Evolutionary conservation across 2,329 filamentous ascomycete genomes (phyloP).

Genomic region (Xylariaceae sp.): DNA sequence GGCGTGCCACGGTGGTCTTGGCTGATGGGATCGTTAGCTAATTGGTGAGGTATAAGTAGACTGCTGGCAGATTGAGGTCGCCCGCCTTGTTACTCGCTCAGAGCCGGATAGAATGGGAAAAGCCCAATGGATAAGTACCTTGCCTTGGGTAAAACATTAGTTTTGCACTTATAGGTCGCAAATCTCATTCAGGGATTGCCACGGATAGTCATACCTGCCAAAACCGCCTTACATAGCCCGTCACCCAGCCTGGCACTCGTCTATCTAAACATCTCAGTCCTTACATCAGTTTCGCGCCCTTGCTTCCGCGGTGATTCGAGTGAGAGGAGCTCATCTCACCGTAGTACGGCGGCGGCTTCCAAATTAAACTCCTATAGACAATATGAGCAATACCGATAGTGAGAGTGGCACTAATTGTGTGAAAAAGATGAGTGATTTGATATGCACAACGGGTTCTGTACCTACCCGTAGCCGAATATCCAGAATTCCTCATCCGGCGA

Average conservation of each 20-base stretch:
- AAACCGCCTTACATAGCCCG: conserved; percentile 91
- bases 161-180: no score
- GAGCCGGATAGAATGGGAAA: neutral
- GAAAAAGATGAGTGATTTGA: conserved; percentile 14
- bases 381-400: neutral
- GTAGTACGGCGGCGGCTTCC: conserved; percentile 96
- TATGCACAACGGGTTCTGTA: conserved; percentile 25
- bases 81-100: neutral
- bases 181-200: neutral
- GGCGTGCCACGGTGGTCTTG: conserved; percentile 95
- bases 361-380: conserved; percentile 80
- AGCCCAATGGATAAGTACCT: conserved; percentile 27
- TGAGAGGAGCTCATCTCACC: conserved; percentile 60
- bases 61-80: neutral
- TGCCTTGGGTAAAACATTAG: conserved; percentile 29
- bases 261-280: conserved; percentile 62
- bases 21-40: conserved; percentile 53
- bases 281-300: conserved; percentile 12
- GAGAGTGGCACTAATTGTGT: neutral
- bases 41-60: neutral
- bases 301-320: neutral
- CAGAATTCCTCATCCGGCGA: conserved; percentile 72
- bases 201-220: conserved; percentile 76
- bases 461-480: conserved; percentile 96
- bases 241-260: conserved; percentile 86